A percentile compares a stretch with the other conserved stretches of the same genome.
These are phyloP conservation scores for Ormosia semicastrata DNA, from an alignment of 306 rosid genomes.

Conservation along the genomic window DNA sequence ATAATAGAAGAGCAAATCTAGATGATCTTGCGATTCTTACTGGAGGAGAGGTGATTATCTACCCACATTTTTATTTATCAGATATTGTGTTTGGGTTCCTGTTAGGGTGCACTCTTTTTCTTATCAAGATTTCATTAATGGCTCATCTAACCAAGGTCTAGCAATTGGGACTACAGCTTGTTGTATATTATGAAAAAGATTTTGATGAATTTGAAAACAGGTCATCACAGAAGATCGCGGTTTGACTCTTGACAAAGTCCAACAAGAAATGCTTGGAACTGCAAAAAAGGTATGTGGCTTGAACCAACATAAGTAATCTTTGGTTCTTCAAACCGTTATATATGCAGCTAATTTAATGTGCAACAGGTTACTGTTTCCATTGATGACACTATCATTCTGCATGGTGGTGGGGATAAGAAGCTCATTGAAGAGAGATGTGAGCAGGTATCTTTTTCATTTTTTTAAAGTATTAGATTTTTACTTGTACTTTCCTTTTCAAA, in stretches of 20 bases:
- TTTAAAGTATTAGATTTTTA: not conserved
- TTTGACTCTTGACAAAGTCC: constrained; percentile 79
- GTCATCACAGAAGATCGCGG: constrained; percentile 79
- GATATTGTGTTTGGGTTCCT: not conserved
- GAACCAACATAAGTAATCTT: constrained; percentile 4
- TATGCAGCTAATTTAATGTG: constrained; percentile 23
- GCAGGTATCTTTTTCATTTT: constrained; percentile 48
- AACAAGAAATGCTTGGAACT: constrained; percentile 77
- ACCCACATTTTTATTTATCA: constrained; percentile 5
- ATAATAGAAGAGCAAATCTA: constrained; percentile 75
- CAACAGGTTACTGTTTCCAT: constrained; percentile 75
- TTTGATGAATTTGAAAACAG: constrained; percentile 47
- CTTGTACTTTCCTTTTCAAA: not conserved
- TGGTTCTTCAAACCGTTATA: constrained; percentile 1
- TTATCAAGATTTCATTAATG: not conserved
- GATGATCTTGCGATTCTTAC: constrained; percentile 87
- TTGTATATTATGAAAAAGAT: not conserved
- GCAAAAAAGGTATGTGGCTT: constrained; percentile 73
- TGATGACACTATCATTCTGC: constrained; percentile 82
- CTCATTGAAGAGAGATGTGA: constrained; percentile 89
- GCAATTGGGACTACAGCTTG: constrained; percentile 2
- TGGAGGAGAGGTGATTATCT: constrained; percentile 83
- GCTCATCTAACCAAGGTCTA: not conserved
- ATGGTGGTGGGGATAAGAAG: constrained; percentile 97
- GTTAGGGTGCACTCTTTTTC: not conserved